Conservation (phyloP, 2,329 filamentous ascomycete genomes). For the Monosporascus ibericus region DNA sequence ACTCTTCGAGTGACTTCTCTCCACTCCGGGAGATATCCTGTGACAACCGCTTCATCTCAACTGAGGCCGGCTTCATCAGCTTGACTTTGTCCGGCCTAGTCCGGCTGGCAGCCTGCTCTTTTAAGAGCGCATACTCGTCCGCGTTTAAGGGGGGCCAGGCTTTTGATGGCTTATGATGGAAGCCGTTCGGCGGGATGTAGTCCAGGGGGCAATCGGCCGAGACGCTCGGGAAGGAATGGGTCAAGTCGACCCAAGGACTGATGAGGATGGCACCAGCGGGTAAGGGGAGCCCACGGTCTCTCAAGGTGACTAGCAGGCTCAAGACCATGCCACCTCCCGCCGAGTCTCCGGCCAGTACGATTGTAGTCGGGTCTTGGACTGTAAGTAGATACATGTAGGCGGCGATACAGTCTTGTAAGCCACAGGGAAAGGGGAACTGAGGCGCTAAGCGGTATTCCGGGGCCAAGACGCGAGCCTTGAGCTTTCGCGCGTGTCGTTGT, state of each 20-base stretch:
- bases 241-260: constrained; percentile 93
- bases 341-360: constrained; percentile 86
- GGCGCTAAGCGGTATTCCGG: constrained; percentile 83
- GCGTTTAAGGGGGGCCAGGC: constrained; percentile 91
- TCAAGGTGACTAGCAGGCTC: constrained; percentile 69
- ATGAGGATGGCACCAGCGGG: constrained; percentile 88
- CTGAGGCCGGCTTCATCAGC: constrained; percentile 29
- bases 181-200: constrained; percentile 83
- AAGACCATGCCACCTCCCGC: constrained; percentile 89
- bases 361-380: constrained; percentile 70
- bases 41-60: constrained; percentile 22
- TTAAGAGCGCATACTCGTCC: constrained; percentile 58
- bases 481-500: constrained; percentile 88
- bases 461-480: constrained; percentile 84
- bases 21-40: constrained; percentile 13
- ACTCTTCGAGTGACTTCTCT: constrained; percentile 5
- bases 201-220: constrained; percentile 66
- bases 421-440: constrained; percentile 94
- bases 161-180: constrained; percentile 81
- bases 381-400: constrained; percentile 79
- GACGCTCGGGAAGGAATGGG: constrained; percentile 93
- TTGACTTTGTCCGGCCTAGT: constrained; percentile 23
- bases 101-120: constrained; percentile 42
- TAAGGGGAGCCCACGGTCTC: constrained; percentile 76
- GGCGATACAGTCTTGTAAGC: constrained; percentile 81